A percentile compares a stretch with the other conserved stretches of the same genome.
Conservation (phyloP, 2,329 filamentous ascomycete species). For the Chaetomiaceae sp. region DNA sequence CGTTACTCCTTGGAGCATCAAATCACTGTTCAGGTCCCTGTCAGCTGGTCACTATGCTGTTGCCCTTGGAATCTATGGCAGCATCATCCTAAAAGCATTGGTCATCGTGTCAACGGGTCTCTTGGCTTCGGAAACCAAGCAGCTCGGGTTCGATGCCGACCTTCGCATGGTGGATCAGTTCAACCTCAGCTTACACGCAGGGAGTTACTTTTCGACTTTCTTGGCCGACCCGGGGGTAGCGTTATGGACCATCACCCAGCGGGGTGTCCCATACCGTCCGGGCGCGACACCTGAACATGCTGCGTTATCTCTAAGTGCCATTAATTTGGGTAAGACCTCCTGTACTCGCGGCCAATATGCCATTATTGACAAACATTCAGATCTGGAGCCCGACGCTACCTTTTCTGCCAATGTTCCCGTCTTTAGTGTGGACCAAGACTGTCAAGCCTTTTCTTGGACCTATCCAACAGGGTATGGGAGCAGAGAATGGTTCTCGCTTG, state of each 20-base stretch:
- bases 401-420: background rate
- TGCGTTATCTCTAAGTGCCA: background rate
- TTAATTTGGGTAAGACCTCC: background rate
- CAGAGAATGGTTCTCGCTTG: background rate
- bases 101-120: background rate
- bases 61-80: background rate
- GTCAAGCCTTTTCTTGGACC: background rate
- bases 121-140: background rate
- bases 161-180: background rate
- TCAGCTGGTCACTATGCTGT: background rate
- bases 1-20: background rate
- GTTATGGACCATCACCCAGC: background rate
- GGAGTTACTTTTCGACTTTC: background rate
- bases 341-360: background rate
- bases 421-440: background rate
- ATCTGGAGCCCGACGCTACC: background rate
- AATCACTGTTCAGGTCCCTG: background rate
- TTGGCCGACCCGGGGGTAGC: background rate
- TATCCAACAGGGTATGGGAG: background rate
- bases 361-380: background rate
- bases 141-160: background rate
- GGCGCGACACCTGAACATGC: background rate
- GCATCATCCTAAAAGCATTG: background rate
- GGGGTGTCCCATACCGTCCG: background rate
- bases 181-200: background rate